phyloP scores from a whole-genome alignment of 192 early-diverging fungal genomes.

The Podila horticola region DNA sequence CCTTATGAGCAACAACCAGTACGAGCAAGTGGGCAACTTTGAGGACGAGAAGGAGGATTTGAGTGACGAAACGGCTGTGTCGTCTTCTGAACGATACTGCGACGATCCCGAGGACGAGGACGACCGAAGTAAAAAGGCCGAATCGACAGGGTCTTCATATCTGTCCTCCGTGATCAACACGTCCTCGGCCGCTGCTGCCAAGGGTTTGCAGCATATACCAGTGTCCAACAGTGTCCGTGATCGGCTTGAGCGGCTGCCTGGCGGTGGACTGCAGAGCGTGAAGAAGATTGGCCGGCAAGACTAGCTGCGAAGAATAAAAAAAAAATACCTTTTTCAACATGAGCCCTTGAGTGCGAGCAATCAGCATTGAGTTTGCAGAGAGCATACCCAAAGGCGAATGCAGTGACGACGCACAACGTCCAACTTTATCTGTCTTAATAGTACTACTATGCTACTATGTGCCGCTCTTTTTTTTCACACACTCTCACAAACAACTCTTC shows the following conservation, averaged over 20 bases:
- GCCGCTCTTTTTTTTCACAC: no score
- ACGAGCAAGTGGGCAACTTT: not conserved
- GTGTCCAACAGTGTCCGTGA: slow-evolving; percentile 8
- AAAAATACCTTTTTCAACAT: not conserved
- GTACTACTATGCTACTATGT: no score
- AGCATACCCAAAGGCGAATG: not conserved
- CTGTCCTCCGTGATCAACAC: slow-evolving; percentile 12
- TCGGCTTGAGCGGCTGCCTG: slow-evolving; percentile 7
- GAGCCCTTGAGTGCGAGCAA: not conserved
- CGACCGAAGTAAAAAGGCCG: not conserved
- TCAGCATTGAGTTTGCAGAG: not conserved
- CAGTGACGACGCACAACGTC: no score
- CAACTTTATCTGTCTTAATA: no score
- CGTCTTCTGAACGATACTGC: not conserved
- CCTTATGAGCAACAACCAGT: slow-evolving; percentile 30
- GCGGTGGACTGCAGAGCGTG: slow-evolving; percentile 1
- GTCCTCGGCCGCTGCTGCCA: slow-evolving; percentile 3
- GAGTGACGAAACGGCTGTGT: not conserved
- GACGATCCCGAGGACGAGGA: no score
- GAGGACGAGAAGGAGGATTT: not conserved
- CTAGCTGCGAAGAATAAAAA: not conserved
- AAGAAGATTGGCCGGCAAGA: slow-evolving; percentile 21
- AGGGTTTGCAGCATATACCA: slow-evolving; percentile 14
- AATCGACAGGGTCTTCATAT: not conserved
- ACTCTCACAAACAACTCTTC: no score